phyloP scores from a whole-genome alignment of 305 asterid species.

The Plantago coronopus region DNA sequence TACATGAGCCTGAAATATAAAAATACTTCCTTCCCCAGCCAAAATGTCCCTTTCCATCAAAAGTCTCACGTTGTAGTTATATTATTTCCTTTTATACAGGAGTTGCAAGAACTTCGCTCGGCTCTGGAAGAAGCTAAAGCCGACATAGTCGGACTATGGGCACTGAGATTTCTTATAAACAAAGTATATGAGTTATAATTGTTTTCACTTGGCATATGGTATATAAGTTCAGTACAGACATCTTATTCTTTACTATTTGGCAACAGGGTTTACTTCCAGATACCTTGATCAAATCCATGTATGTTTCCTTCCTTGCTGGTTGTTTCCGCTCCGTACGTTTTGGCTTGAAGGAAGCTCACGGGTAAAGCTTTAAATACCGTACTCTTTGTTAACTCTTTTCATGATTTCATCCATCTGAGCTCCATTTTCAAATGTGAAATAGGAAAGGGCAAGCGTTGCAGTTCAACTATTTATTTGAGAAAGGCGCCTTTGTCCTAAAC shows the following conservation, averaged over 20 bases:
- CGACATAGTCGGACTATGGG: slow-evolving; percentile 99
- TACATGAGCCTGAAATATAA: background rate
- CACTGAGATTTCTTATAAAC: slow-evolving; percentile 70
- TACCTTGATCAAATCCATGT: slow-evolving; percentile 73
- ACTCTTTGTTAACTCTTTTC: background rate
- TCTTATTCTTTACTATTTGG: slow-evolving; percentile 18
- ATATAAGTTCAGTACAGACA: background rate
- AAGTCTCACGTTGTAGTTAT: too few species aligned
- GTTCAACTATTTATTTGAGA: slow-evolving; percentile 77
- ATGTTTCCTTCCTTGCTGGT: slow-evolving; percentile 91
- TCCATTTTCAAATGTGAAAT: slow-evolving; percentile 11
- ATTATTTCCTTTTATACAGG: too few species aligned
- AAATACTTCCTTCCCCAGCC: background rate
- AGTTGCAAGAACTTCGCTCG: slow-evolving; percentile 94
- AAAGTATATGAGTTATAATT: slow-evolving; percentile 37
- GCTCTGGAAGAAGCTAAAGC: slow-evolving; percentile 98
- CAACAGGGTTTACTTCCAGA: slow-evolving; percentile 63
- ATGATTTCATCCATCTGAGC: slow-evolving; percentile 4
- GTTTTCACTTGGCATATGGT: slow-evolving; percentile 8
- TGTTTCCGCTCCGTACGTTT: slow-evolving; percentile 94
- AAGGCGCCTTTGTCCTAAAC: slow-evolving; percentile 62
- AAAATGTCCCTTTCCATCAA: too few species aligned
- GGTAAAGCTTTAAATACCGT: slow-evolving; percentile 40
- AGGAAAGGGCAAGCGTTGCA: slow-evolving; percentile 96
- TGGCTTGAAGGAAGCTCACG: slow-evolving; percentile 96